Conservation (phyloP, 1,139 yeast species). For the Magnusiomyces tetraspermus region DNA sequence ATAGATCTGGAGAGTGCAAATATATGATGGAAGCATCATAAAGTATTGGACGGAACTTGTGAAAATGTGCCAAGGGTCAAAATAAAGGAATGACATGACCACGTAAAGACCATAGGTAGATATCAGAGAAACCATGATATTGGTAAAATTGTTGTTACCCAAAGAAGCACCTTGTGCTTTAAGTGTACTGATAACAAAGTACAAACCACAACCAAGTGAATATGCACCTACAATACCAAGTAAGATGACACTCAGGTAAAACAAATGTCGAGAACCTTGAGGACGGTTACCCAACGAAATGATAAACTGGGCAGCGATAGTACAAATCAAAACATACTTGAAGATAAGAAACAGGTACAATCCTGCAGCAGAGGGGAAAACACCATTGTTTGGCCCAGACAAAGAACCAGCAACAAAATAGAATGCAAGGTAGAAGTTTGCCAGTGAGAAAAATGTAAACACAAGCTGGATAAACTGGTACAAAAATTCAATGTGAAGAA, state of each 20-base stretch:
- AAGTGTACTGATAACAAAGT: slow-evolving; percentile 55
- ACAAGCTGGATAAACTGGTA: slow-evolving; percentile 70
- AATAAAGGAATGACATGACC: slow-evolving; percentile 65
- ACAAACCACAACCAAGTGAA: slow-evolving; percentile 73
- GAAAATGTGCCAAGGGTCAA: slow-evolving; percentile 92
- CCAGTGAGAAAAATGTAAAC: slow-evolving; percentile 82
- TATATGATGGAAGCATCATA: slow-evolving; percentile 79
- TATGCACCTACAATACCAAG: slow-evolving; percentile 73
- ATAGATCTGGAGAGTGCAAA: slow-evolving; percentile 83
- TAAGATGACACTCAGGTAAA: slow-evolving; percentile 59
- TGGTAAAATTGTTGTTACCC: slow-evolving; percentile 48
- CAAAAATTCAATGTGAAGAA: slow-evolving; percentile 71
- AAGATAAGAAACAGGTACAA: slow-evolving; percentile 66
- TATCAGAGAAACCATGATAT: slow-evolving; percentile 67
- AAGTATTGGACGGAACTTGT: slow-evolving; percentile 82
- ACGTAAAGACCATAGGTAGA: slow-evolving; percentile 84
- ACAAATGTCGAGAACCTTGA: slow-evolving; percentile 73
- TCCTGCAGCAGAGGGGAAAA: slow-evolving; percentile 55
- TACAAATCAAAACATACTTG: slow-evolving; percentile 74
- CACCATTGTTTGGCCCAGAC: slow-evolving; percentile 37
- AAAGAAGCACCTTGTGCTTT: slow-evolving; percentile 35
- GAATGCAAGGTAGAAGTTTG: slow-evolving; percentile 83
- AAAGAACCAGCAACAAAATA: slow-evolving; percentile 89
- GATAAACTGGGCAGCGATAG: slow-evolving; percentile 73
- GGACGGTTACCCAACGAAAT: slow-evolving; percentile 95